phyloP scores from a whole-genome alignment of 768 basidiomycete genomes.

The Cantharellus anzutake region DNA sequence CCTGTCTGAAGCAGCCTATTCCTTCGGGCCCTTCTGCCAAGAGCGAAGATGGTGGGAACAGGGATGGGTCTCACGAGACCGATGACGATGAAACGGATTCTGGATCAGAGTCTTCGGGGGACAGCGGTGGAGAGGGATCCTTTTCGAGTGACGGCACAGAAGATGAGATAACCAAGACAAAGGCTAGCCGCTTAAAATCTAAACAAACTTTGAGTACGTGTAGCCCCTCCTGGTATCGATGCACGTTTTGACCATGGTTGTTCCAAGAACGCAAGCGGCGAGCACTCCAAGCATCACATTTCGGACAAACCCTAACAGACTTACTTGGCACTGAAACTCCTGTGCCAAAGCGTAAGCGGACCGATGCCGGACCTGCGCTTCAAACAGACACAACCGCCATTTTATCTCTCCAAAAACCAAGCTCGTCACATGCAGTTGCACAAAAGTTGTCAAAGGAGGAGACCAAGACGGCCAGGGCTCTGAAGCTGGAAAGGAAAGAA shows the following conservation, averaged over 20 bases:
- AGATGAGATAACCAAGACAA: conserved; percentile 40
- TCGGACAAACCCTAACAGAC: conserved; percentile 55
- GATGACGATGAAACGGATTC: conserved; percentile 4
- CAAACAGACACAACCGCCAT: conserved; percentile 23
- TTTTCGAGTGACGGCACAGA: conserved; percentile 26
- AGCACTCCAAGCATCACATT: conserved; percentile 53
- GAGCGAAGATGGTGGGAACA: conserved; percentile 6
- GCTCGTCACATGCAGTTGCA: conserved; percentile 34
- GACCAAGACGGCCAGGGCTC: conserved; percentile 40
- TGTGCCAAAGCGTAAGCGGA: conserved; percentile 19
- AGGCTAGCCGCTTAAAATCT: conserved; percentile 34
- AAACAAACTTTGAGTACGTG: conserved; percentile 42
- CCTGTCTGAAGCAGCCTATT: not conserved
- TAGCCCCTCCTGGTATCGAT: not conserved
- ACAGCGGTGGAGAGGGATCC: not conserved
- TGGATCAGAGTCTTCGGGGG: not conserved
- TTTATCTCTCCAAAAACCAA: conserved; percentile 48
- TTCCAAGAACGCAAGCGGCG: conserved; percentile 49
- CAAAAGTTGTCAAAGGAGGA: conserved; percentile 64
- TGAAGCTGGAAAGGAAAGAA: conserved; percentile 11
- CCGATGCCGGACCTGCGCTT: too few relatives aligned
- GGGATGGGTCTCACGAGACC: conserved; percentile 8
- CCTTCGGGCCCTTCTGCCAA: not conserved
- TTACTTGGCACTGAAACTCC: conserved; percentile 55
- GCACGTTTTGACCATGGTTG: not conserved